phyloP scores from a whole-genome alignment of 140 eudicot species.

The Cichorium intybus region DNA sequence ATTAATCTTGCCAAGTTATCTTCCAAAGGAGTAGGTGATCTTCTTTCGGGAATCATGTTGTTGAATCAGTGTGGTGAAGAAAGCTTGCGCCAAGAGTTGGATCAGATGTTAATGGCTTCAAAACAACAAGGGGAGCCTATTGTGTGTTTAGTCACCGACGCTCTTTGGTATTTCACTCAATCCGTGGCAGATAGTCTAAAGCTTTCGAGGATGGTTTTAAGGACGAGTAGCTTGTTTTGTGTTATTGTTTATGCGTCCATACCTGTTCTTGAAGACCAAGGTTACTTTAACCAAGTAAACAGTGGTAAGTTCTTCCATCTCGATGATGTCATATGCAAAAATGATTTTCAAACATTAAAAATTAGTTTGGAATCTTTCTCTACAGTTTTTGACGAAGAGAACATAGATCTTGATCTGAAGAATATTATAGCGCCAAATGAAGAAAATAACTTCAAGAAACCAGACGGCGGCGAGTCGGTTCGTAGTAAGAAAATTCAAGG shows the following conservation, averaged over 20 bases:
- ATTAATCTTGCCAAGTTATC: not conserved
- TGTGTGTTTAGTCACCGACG: conserved; percentile 54
- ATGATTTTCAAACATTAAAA: not conserved
- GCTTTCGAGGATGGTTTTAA: conserved; percentile 45
- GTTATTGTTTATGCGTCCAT: conserved; percentile 23
- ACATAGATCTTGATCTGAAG: not conserved
- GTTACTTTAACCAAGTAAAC: conserved; percentile 21
- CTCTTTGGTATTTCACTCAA: conserved; percentile 47
- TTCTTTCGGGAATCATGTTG: conserved; percentile 3
- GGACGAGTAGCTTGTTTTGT: conserved; percentile 45
- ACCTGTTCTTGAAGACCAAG: conserved; percentile 37
- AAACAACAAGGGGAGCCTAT: conserved; percentile 17
- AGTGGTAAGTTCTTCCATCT: conserved; percentile 7
- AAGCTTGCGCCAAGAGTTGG: conserved; percentile 27
- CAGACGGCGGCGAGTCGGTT: not conserved
- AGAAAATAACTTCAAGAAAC: not conserved
- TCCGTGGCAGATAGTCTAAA: conserved; percentile 43
- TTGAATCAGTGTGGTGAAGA: conserved; percentile 21
- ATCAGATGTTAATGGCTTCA: conserved; percentile 14
- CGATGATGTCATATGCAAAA: not conserved
- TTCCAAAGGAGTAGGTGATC: conserved; percentile 12
- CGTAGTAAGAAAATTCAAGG: conserved; percentile 1
- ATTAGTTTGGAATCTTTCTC: conserved; percentile 1
- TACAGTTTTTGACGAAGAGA: conserved; percentile 20
- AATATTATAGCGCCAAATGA: not conserved